Evolutionary conservation across 2,329 filamentous ascomycete genomes (phyloP), one percentile per base, ranked within the genome.

Genomic region (Canariomyces notabilis): DNA sequence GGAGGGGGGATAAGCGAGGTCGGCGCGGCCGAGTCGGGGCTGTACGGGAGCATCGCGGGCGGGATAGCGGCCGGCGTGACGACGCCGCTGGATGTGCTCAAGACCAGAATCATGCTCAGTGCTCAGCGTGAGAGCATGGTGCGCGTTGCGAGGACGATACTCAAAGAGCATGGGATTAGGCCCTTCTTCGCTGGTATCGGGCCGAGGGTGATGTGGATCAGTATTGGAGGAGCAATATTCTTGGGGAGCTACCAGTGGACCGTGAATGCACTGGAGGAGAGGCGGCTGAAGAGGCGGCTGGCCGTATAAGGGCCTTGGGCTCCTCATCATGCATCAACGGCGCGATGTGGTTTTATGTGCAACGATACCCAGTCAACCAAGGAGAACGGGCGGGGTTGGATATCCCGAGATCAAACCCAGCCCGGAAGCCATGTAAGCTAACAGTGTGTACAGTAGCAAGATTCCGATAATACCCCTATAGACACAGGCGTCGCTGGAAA

Each of bases 51-150:
- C 58, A 61, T 89, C 29, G 82, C 89, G 0, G 93, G 93, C 1
- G 89, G 84, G 1, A 75, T 96, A 32, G 89, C 93, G 1, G 93
- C 93, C 0, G 91, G 80, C 0, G 64, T 91, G 49, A 98, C 93
- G 19, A 98, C 93, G 42, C 93, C 93, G 32, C 70, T 98, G 52
- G 93, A 98, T 68, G 93, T 98, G 52, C 74, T 98, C 56, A 98
- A 98, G 80, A 98, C 93, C 54, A 75, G 93, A 54, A 84, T 97
- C 67, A 98, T 98, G 93, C 72, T 98, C 57, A 85, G 87, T 12
- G 77, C 80, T 59, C 79, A 83, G 71, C 79, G 73, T 57, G 79
- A 78, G 63, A 77, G 73, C 11, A 75, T 81, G 53, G 64, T 69
- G 26, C 64, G 66, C 4, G 73, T 95, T 50, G 71, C 91, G 52